phyloP scores from a whole-genome alignment of 2,329 filamentous ascomycete genomes.

The Aureobasidium sp. region DNA sequence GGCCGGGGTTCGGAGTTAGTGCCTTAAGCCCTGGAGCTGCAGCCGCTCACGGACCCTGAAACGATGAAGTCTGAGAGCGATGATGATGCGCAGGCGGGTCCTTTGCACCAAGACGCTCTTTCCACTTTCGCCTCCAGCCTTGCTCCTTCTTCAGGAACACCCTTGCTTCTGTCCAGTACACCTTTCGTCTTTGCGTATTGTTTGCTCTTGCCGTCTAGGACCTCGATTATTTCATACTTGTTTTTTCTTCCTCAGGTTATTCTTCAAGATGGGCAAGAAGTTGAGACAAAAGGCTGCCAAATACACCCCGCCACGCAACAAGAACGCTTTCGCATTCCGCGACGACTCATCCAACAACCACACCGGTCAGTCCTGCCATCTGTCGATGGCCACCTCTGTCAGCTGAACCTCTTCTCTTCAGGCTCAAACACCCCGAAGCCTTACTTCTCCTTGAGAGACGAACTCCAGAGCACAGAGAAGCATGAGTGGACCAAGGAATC shows the following conservation, averaged over 20 bases:
- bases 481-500: conserved; percentile 43
- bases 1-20: not conserved
- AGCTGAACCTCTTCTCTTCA: conserved; percentile 4
- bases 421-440: conserved; percentile 9
- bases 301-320: conserved; percentile 17
- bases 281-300: conserved; percentile 14
- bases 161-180: not conserved
- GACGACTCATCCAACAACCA: not conserved
- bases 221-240: not conserved
- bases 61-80: not conserved
- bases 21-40: not conserved
- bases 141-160: not conserved
- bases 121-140: not conserved
- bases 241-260: not conserved
- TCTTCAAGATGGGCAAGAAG: conserved; percentile 7
- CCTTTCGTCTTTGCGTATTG: not conserved
- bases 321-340: conserved; percentile 5
- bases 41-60: conserved; percentile 4
- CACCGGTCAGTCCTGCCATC: not conserved
- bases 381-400: not conserved
- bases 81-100: not conserved
- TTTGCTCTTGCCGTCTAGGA: not conserved
- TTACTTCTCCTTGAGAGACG: conserved; percentile 47
- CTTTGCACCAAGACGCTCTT: not conserved
- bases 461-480: conserved; percentile 51